A percentile compares a stretch with the other conserved stretches of the same genome.
Conservation (phyloP, 1,284 basidiomycete species). For the Erythrobasidium hasegawianum region DNA sequence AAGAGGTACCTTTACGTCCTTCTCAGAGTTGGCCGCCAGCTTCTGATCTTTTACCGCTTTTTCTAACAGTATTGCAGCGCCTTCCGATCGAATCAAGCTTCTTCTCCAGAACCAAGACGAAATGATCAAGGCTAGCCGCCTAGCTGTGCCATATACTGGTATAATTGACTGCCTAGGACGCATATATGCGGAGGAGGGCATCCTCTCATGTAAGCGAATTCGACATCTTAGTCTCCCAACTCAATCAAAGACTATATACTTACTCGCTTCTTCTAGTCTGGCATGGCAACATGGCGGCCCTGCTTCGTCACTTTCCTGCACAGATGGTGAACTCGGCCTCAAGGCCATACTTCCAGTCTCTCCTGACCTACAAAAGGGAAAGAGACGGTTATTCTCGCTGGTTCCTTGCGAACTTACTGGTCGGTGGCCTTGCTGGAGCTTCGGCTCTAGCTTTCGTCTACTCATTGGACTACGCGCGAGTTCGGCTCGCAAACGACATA, state of each 20-base stretch:
- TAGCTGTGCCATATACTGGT: background rate
- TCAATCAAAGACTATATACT: too few relatives aligned
- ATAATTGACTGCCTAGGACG: background rate
- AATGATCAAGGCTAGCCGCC: background rate
- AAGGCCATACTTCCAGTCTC: background rate
- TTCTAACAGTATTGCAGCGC: too few relatives aligned
- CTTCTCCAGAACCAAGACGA: conserved; percentile 6
- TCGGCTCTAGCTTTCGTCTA: conserved; percentile 1
- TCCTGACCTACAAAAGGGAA: background rate
- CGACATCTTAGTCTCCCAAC: too few relatives aligned
- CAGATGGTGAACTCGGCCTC: background rate
- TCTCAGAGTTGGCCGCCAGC: too few relatives aligned
- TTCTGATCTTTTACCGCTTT: too few relatives aligned
- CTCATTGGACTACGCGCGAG: background rate
- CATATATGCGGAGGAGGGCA: background rate
- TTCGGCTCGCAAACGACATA: background rate
- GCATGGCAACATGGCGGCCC: background rate
- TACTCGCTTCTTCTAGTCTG: background rate
- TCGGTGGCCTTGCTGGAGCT: background rate
- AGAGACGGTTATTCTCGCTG: background rate
- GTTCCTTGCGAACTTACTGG: background rate
- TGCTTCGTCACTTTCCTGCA: background rate
- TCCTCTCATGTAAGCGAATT: background rate
- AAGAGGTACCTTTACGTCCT: too few relatives aligned
- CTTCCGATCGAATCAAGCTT: background rate